Percentiles rank a stretch among this genome's conserved stretches.
These are phyloP conservation scores for Rhizopogon salebrosus DNA, from an alignment of 768 basidiomycete genomes.

Conservation along the genomic window DNA sequence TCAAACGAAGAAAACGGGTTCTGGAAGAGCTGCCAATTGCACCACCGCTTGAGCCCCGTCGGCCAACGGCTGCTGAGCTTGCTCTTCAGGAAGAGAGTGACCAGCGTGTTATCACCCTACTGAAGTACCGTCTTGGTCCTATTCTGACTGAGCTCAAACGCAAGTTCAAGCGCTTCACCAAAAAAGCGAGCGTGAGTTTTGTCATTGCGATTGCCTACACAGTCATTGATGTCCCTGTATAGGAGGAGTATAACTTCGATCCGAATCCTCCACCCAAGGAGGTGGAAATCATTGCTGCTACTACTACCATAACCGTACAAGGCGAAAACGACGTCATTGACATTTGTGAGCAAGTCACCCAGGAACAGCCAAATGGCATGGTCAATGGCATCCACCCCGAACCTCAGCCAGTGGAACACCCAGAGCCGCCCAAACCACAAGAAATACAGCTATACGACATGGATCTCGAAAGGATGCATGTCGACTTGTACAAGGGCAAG, in stretches of 20 bases:
- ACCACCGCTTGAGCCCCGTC: slow-evolving; percentile 81
- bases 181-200: slow-evolving; percentile 62
- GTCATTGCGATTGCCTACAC: slow-evolving; percentile 7
- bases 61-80: slow-evolving; percentile 78
- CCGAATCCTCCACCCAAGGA: slow-evolving; percentile 20
- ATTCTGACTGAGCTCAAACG: slow-evolving; percentile 86
- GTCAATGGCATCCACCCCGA: slow-evolving; percentile 32
- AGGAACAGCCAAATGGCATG: slow-evolving; percentile 28
- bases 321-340: slow-evolving; percentile 40
- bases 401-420: slow-evolving; percentile 13
- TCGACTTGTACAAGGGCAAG: slow-evolving; percentile 73
- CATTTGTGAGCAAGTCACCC: slow-evolving; percentile 30
- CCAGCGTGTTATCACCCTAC: slow-evolving; percentile 64
- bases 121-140: slow-evolving; percentile 89
- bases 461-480: slow-evolving; percentile 90
- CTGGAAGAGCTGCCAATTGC: slow-evolving; percentile 85
- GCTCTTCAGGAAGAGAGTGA: slow-evolving; percentile 82
- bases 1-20: slow-evolving; percentile 76
- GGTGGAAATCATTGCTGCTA: slow-evolving; percentile 32
- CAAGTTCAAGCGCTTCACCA: slow-evolving; percentile 88
- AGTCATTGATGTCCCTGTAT: not conserved
- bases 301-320: slow-evolving; percentile 33
- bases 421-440: slow-evolving; percentile 29
- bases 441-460: slow-evolving; percentile 67
- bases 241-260: slow-evolving; percentile 77